Evolutionary conservation across 2,329 filamentous ascomycete species (phyloP).

Genomic region (Neobulgaria alba): DNA sequence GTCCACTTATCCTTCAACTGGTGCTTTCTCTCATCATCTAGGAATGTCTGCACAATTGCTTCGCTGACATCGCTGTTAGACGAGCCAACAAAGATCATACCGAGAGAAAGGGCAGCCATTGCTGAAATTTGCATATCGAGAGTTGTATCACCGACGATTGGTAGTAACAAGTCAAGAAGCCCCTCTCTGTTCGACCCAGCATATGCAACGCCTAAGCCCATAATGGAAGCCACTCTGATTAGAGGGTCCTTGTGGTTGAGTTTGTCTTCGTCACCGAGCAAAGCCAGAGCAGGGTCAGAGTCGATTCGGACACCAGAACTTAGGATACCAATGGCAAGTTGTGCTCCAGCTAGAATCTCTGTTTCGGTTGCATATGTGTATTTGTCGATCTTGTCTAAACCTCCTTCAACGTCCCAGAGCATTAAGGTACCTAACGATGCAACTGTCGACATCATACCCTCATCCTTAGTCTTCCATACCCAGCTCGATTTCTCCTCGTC

Average conservation of each 20-base stretch:
- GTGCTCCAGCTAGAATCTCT: conserved; percentile 82
- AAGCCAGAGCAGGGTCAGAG: conserved; percentile 79
- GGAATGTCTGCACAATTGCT: conserved; percentile 81
- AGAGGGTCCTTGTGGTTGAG: conserved; percentile 69
- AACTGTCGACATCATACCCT: conserved; percentile 93
- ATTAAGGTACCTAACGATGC: conserved; percentile 87
- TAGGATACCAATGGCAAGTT: conserved; percentile 91
- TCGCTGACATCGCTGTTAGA: conserved; percentile 86
- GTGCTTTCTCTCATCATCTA: conserved; percentile 85
- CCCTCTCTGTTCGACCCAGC: conserved; percentile 90
- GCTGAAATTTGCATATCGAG: conserved; percentile 93
- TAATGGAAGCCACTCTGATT: conserved; percentile 77
- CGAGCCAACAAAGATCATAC: conserved; percentile 86
- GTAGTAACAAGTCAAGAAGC: conserved; percentile 74
- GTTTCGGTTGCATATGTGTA: conserved; percentile 81
- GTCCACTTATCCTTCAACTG: conserved; percentile 98
- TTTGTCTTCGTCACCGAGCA: conserved; percentile 73
- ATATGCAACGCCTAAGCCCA: conserved; percentile 92
- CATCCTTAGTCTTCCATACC: conserved; percentile 99
- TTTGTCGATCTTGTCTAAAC: conserved; percentile 87
- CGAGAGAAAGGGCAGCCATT: conserved; percentile 87
- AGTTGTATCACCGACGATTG: conserved; percentile 75
- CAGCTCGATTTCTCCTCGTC: conserved; percentile 83
- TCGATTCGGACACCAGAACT: conserved; percentile 87
- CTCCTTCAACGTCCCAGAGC: conserved; percentile 88